These are phyloP conservation scores for Theileria luwenshuni DNA, from an alignment of 169 alveolate genomes.

Conservation along the genomic window DNA sequence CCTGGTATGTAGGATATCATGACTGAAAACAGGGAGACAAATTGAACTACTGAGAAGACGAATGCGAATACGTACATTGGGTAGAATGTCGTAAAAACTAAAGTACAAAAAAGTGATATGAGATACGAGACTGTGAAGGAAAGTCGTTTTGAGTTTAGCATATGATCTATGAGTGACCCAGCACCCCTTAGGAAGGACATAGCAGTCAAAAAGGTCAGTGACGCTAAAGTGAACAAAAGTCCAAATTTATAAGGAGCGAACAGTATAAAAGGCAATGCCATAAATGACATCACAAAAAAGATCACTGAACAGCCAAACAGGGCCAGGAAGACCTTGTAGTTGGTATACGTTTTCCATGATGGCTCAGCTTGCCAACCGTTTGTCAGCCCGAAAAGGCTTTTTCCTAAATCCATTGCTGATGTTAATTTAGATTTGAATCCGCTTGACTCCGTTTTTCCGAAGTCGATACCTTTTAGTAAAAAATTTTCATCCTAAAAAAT, in stretches of 20 bases:
- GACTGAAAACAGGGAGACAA: conserved; percentile 44
- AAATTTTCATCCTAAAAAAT: conserved; percentile 56
- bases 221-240: conserved; percentile 60
- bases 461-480: conserved; percentile 62
- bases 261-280: conserved; percentile 62
- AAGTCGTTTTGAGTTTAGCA: conserved; percentile 53
- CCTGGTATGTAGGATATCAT: conserved; percentile 67
- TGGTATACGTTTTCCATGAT: conserved; percentile 68
- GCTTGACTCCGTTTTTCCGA: conserved; percentile 29
- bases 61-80: conserved; percentile 63
- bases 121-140: conserved; percentile 42
- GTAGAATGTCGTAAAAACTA: conserved; percentile 53
- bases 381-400: conserved; percentile 30
- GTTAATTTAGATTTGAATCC: conserved; percentile 10
- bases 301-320: conserved; percentile 29
- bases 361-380: conserved; percentile 25
- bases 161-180: conserved; percentile 54
- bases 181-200: conserved; percentile 52
- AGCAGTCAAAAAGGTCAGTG: conserved; percentile 40
- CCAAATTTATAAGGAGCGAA: conserved; percentile 71
- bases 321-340: conserved; percentile 41
- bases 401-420: conserved; percentile 43
- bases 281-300: conserved; percentile 58
- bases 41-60: conserved; percentile 48
- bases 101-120: conserved; percentile 40